Conservation (phyloP, 306 rosid species). For the Cyamopsis tetragonoloba region DNA sequence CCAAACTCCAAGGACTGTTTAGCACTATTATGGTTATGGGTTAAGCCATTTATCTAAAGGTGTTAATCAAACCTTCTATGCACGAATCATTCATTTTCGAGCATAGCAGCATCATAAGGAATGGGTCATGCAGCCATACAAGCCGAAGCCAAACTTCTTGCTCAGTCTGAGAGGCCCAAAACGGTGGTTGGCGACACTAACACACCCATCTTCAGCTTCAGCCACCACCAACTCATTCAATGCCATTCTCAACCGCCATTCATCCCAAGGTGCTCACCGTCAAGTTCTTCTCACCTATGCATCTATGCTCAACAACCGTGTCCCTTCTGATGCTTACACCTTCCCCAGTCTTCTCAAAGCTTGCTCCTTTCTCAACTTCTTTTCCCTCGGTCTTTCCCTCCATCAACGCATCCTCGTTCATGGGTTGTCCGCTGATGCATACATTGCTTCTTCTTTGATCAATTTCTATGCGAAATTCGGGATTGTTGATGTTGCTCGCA, state of each 20-base stretch:
- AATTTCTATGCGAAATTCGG: conserved; percentile 53
- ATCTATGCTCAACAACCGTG: conserved; percentile 50
- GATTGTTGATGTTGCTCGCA: conserved; percentile 36
- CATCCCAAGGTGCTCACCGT: conserved; percentile 52
- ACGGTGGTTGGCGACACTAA: conserved; percentile 8
- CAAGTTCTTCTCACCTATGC: conserved; percentile 49
- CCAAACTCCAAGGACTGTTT: too few species aligned
- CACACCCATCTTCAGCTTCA: conserved; percentile 16
- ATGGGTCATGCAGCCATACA: conserved; percentile 37
- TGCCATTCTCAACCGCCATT: conserved; percentile 51
- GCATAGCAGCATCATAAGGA: neutral
- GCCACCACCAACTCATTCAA: conserved; percentile 44
- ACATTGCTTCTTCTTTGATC: conserved; percentile 55
- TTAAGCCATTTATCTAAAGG: neutral
- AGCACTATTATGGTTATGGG: neutral
- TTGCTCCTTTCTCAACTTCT: conserved; percentile 50
- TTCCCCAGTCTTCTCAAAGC: conserved; percentile 74
- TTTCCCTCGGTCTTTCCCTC: conserved; percentile 37
- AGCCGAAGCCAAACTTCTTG: conserved; percentile 30
- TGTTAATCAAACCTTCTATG: neutral
- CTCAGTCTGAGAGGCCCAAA: conserved; percentile 23
- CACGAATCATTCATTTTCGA: neutral
- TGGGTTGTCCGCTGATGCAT: conserved; percentile 57
- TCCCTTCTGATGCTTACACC: conserved; percentile 59
- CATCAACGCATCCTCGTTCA: conserved; percentile 49